These are phyloP conservation scores for Talaromyces ruber DNA, from an alignment of 495 filamentous ascomycete genomes.

Conservation along the genomic window DNA sequence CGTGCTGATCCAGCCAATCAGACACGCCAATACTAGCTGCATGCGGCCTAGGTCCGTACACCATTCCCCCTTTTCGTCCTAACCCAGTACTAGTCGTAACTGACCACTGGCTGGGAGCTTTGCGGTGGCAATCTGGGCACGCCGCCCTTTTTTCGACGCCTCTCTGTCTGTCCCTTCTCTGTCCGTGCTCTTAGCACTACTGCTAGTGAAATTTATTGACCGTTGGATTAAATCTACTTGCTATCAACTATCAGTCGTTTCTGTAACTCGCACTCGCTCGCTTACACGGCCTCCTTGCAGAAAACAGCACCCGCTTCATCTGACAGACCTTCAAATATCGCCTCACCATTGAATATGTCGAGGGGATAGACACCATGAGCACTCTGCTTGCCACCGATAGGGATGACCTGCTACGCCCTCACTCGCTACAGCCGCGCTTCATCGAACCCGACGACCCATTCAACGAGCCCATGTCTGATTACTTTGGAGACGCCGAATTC, in stretches of 20 bases:
- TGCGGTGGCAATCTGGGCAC: neutral
- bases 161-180: neutral
- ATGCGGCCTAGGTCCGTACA: neutral
- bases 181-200: neutral
- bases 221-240: too few relatives aligned
- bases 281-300: neutral
- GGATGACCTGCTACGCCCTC: constrained; percentile 25
- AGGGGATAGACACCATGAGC: constrained; percentile 25
- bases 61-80: too few relatives aligned
- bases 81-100: neutral
- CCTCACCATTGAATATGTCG: neutral
- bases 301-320: too few relatives aligned
- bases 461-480: constrained; percentile 29
- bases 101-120: too few relatives aligned
- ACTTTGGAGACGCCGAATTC: constrained; percentile 25
- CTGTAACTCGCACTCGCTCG: neutral
- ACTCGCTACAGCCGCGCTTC: neutral
- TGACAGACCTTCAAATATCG: neutral
- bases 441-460: neutral
- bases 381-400: constrained; percentile 33
- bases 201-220: too few relatives aligned
- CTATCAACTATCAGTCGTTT: neutral
- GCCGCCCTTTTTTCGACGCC: constrained; percentile 2
- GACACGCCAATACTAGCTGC: neutral
- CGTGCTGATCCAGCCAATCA: neutral